Conservation (phyloP, 495 filamentous ascomycete genomes). For the Penicillium antarcticum region DNA sequence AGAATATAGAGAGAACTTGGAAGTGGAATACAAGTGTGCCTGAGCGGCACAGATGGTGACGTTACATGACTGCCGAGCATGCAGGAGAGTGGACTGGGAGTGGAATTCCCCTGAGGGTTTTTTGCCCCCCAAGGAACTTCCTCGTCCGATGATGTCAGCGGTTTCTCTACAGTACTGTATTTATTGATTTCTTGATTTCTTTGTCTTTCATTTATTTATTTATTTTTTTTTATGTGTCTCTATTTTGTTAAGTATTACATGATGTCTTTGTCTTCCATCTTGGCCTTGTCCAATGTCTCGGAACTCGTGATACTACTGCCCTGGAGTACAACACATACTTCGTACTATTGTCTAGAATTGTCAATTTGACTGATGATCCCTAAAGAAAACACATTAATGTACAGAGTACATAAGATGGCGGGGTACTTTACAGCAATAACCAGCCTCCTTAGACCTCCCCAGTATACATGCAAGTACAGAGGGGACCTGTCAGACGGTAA, state of each 20-base stretch:
- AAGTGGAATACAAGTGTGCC: slow-evolving; percentile 8
- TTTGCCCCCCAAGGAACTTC: slow-evolving; percentile 1
- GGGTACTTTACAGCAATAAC: neutral
- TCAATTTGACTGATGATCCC: slow-evolving; percentile 4
- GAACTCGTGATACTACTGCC: neutral
- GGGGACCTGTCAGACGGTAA: neutral
- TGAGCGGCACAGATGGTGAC: slow-evolving; percentile 9
- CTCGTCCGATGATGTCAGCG: neutral
- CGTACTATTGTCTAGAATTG: neutral
- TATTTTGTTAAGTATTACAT: neutral
- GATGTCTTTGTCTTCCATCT: neutral
- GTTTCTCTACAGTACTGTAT: neutral
- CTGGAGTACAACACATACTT: neutral
- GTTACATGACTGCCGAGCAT: slow-evolving; percentile 18
- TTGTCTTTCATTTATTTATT: neutral
- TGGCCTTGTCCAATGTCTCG: neutral
- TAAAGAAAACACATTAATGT: neutral
- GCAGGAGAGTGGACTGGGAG: neutral
- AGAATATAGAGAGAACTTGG: neutral
- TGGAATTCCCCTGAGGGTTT: too few species aligned
- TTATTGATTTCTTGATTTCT: neutral
- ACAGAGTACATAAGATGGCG: neutral
- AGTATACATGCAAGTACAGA: too few species aligned
- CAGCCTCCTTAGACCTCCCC: neutral
- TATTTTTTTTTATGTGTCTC: neutral